Conservation (phyloP, 1,284 basidiomycete species). For the Cutaneotrichosporon dermatis region DNA sequence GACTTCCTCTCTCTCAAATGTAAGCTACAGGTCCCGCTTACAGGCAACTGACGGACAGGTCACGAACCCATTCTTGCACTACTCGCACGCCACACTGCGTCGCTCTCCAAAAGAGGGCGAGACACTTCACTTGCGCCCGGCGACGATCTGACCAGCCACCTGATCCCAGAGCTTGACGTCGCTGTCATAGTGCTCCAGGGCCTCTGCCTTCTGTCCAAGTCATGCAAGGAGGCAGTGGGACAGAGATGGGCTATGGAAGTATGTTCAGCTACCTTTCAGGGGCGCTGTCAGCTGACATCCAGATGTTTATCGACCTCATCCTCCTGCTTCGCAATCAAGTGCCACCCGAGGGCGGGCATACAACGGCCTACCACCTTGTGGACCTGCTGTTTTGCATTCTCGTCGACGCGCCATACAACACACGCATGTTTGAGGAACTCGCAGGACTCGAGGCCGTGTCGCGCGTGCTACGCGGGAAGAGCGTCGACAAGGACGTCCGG, state of each 20-base stretch:
- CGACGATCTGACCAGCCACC: conserved; percentile 27
- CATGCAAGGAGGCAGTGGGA: conserved; percentile 66
- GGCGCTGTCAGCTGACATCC: conserved; percentile 1
- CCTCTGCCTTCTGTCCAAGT: conserved; percentile 63
- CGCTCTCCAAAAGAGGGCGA: conserved; percentile 25
- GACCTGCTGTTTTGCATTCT: conserved; percentile 78
- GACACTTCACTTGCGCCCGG: conserved; percentile 26
- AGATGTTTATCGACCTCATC: conserved; percentile 42
- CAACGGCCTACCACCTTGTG: conserved; percentile 61
- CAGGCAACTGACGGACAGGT: conserved; percentile 16
- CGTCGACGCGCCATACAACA: conserved; percentile 68
- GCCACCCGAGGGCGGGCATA: conserved; percentile 22
- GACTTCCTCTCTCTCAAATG: conserved; percentile 12
- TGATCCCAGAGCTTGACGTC: conserved; percentile 32
- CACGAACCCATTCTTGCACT: conserved; percentile 31
- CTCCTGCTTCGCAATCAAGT: conserved; percentile 36
- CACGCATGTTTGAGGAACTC: conserved; percentile 69
- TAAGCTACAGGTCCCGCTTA: background rate
- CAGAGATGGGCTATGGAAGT: conserved; percentile 69
- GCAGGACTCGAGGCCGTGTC: conserved; percentile 74
- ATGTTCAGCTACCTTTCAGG: conserved; percentile 23
- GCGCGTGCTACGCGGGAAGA: conserved; percentile 72
- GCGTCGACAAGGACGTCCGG: conserved; percentile 76
- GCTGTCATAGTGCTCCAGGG: conserved; percentile 71
- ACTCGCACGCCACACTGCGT: conserved; percentile 33